A percentile compares a stretch with the other conserved stretches of the same genome.
Conservation (phyloP, 129 eudicot genomes). For the Glebionis coronaria region DNA sequence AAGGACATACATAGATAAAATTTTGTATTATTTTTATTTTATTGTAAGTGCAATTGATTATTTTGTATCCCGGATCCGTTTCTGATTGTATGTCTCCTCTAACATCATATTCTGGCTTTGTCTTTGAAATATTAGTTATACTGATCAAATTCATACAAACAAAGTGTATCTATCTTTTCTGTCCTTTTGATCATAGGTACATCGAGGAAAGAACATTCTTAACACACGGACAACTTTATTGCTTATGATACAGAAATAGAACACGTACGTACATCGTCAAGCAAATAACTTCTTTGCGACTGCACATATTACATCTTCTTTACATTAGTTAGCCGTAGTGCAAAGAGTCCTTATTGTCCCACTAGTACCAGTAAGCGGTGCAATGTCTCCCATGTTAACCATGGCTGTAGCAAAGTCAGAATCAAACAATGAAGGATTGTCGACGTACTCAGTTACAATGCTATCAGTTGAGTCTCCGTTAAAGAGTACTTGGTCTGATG, state of each 20-base stretch:
- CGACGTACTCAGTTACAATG: conserved; percentile 45
- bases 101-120: no score
- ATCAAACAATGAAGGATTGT: conserved; percentile 30
- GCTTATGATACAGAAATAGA: background rate
- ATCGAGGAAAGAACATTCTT: background rate
- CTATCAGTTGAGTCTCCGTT: conserved; percentile 51
- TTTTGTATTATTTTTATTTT: no score
- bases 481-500: conserved; percentile 59
- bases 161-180: background rate
- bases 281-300: background rate
- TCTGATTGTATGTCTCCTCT: no score
- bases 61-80: no score
- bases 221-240: background rate
- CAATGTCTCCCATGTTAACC: conserved; percentile 58
- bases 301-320: background rate
- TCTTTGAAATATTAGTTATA: no score
- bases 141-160: no score
- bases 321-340: conserved; percentile 17
- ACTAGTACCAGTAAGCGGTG: conserved; percentile 37
- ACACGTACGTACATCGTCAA: background rate
- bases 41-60: no score
- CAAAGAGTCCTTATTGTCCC: conserved; percentile 54
- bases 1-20: no score
- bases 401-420: conserved; percentile 56
- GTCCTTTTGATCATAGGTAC: background rate